Conservation (phyloP, 371 early-diverging fungal genomes). For the Phascolomyces articulosus region DNA sequence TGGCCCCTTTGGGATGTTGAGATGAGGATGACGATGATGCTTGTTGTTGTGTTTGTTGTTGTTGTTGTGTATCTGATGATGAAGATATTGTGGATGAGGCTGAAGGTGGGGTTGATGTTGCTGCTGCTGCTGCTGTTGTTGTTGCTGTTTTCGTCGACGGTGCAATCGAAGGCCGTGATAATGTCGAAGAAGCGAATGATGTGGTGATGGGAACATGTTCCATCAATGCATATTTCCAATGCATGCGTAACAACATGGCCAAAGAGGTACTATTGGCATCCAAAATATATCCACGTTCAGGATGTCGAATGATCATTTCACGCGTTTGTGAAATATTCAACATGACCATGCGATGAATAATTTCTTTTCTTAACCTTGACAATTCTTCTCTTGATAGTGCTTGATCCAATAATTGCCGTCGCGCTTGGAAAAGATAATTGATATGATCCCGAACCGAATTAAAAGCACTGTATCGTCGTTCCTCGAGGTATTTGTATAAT, state of each 20-base stretch:
- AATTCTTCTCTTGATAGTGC: constrained; percentile 69
- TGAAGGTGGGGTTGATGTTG: background rate
- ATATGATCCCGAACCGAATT: constrained; percentile 58
- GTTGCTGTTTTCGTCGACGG: constrained; percentile 1
- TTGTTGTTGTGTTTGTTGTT: constrained; percentile 6
- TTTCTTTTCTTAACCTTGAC: constrained; percentile 52
- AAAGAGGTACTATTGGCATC: constrained; percentile 61
- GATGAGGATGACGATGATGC: background rate
- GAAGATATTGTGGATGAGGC: background rate
- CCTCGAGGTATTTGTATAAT: constrained; percentile 55
- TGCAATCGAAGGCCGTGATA: constrained; percentile 2
- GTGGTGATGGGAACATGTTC: constrained; percentile 19
- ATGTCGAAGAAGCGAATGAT: constrained; percentile 7
- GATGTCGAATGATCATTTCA: constrained; percentile 67
- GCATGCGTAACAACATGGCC: constrained; percentile 60
- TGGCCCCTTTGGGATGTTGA: constrained; percentile 32
- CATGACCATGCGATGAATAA: constrained; percentile 61
- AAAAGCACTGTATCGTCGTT: constrained; percentile 62
- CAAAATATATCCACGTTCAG: constrained; percentile 63
- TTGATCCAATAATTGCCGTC: constrained; percentile 70
- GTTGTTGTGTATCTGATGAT: constrained; percentile 8
- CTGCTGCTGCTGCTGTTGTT: background rate
- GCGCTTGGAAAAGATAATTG: constrained; percentile 62
- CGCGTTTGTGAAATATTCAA: constrained; percentile 60
- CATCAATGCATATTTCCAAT: constrained; percentile 48